Percentiles rank a stretch among this genome's conserved stretches.
Evolutionary conservation across 257 asterid genomes (phyloP).

Genomic region (Thymus quinquecostatus): DNA sequence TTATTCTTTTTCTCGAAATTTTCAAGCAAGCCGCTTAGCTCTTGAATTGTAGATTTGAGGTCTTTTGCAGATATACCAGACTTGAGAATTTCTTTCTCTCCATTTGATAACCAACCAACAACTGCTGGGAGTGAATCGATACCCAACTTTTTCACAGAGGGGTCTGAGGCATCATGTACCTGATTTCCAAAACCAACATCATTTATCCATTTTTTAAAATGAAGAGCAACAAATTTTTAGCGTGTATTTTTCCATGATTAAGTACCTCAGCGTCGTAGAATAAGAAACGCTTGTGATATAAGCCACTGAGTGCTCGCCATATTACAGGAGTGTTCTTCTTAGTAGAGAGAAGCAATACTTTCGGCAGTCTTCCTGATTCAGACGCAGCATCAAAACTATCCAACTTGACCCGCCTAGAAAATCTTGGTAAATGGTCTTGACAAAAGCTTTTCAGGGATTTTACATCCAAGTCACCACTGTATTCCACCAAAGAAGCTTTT

Average conservation of each 20-base stretch:
- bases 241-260: background rate
- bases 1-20: conserved; percentile 67
- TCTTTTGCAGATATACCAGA: conserved; percentile 79
- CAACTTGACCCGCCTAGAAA: conserved; percentile 76
- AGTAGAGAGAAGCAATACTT: conserved; percentile 82
- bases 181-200: conserved; percentile 27
- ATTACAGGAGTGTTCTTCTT: conserved; percentile 87
- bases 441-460: conserved; percentile 69
- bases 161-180: conserved; percentile 75
- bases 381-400: conserved; percentile 49
- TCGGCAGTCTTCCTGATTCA: conserved; percentile 59
- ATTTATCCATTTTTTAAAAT: no score
- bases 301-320: conserved; percentile 91
- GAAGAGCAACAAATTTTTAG: background rate
- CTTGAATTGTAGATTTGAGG: conserved; percentile 75
- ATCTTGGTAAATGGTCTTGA: conserved; percentile 76
- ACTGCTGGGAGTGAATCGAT: conserved; percentile 83
- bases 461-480: conserved; percentile 59
- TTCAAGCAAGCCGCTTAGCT: conserved; percentile 72
- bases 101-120: conserved; percentile 81
- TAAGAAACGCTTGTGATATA: conserved; percentile 61
- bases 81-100: conserved; percentile 68
- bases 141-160: conserved; percentile 58
- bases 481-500: conserved; percentile 75
- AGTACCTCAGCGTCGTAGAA: conserved; percentile 87